Evolutionary conservation across 2,329 filamentous ascomycete genomes (phyloP), one percentile per base, ranked within the genome.

Genomic region (Monosporascus sp.): DNA sequence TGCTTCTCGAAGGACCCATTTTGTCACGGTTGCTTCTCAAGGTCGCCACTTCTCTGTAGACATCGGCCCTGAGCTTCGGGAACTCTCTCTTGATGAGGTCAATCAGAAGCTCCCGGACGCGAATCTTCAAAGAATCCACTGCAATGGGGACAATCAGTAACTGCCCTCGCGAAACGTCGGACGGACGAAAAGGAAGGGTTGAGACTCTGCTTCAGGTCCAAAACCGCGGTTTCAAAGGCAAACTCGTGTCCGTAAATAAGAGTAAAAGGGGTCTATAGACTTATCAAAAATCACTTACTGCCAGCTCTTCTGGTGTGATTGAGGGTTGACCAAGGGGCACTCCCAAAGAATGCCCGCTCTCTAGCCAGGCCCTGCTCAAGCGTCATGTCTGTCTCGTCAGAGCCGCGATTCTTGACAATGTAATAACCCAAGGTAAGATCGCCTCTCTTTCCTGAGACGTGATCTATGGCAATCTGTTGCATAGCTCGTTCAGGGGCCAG

Each of bases 371-470:
- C 69, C 1, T 71, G 56, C 1, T 61, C 52, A 0, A 72, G 51
- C 0, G 61, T 66, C 1, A 70, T 69, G 0, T 60, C 51, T 0
- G 46, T 57, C 5, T 78, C 74, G 15, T 78, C 75, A 0, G 73
- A 71, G 9, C 76, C 64, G 0, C 76, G 72, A 27, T 79, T 81
- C 50, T 73, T 72, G 48, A 81, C 73, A 0, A 80, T 61, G 18
- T 68, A 78, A 50, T 79, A 81, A 0, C 78, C 77, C 0, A 81
- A 68, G 1, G 68, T 68, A 0, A 80, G 63, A 1, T 72, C 62
- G 1, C 69, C 67, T 3, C 70, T 67, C 15, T 71, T 74, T 0
- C 75, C 75, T 0, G 50, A 46, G 0, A 79, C 68, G 0, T 78
- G 70, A 4, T 78, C 68, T 3, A 74, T 63, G 1, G 75, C 65